Conservation (phyloP, 805 yeast genomes). For the Pichia gijzeniarum region DNA sequence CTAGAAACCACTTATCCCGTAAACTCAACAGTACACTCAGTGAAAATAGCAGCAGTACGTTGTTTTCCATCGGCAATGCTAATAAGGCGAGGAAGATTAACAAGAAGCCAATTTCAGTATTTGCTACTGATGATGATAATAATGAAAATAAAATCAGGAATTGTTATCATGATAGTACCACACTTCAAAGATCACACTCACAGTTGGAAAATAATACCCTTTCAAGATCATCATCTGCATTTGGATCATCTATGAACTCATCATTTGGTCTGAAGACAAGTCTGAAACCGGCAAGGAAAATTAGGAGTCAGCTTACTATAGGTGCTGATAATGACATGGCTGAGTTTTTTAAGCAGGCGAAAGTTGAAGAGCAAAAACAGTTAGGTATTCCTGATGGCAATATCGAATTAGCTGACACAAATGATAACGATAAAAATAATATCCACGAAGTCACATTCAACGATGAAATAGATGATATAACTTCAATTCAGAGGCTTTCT, state of each 20-base stretch:
- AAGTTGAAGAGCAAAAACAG: slow-evolving; percentile 8
- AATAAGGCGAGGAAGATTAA: slow-evolving; percentile 8
- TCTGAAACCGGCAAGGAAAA: not conserved
- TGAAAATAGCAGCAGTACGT: not conserved
- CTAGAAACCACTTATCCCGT: not conserved
- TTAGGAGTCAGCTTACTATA: slow-evolving; percentile 10
- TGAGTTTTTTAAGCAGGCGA: slow-evolving; percentile 12
- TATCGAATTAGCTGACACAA: not conserved
- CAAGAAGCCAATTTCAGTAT: not conserved
- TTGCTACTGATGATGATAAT: not conserved
- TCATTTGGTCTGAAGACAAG: not conserved
- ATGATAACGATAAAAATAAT: not conserved
- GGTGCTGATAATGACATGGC: slow-evolving; percentile 10
- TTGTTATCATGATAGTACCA: slow-evolving; percentile 3
- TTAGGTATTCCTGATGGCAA: not conserved
- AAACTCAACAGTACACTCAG: not conserved
- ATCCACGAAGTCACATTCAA: slow-evolving; percentile 4
- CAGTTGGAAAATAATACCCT: not conserved
- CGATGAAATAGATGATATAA: slow-evolving; percentile 9
- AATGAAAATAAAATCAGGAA: not conserved
- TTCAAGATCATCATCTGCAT: slow-evolving; percentile 4
- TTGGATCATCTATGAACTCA: not conserved
- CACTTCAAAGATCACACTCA: slow-evolving; percentile 8
- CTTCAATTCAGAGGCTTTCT: slow-evolving; percentile 24
- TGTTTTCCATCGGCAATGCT: slow-evolving; percentile 1